These are phyloP conservation scores for Metschnikowia drakensbergensis DNA, from an alignment of 805 yeast species.

Conservation along the genomic window DNA sequence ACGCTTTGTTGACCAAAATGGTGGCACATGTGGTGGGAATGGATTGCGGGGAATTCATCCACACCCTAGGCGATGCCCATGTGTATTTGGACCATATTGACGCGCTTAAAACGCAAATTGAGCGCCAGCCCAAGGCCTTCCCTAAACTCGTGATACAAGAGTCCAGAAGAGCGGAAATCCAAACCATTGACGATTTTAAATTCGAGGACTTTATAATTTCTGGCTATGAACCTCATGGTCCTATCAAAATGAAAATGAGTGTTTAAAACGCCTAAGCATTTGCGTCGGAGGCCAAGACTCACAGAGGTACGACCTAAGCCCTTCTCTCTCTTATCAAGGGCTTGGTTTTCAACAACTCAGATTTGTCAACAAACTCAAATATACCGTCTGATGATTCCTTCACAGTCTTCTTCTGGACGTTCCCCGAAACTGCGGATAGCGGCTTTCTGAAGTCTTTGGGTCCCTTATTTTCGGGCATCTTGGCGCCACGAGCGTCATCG, in stretches of 20 bases:
- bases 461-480: background rate
- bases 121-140: constrained; percentile 71
- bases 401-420: background rate
- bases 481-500: background rate
- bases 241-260: constrained; percentile 95
- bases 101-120: constrained; percentile 76
- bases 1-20: constrained; percentile 89
- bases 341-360: constrained; percentile 10
- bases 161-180: constrained; percentile 43
- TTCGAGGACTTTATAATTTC: constrained; percentile 82
- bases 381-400: constrained; percentile 20
- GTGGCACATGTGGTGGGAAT: constrained; percentile 92
- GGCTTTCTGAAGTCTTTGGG: background rate
- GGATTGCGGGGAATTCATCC: constrained; percentile 94
- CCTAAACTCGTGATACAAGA: constrained; percentile 75
- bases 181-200: constrained; percentile 78
- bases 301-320: background rate
- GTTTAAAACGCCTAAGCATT: constrained; percentile 45
- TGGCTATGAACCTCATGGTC: constrained; percentile 76
- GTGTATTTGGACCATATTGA: constrained; percentile 92
- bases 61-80: constrained; percentile 96
- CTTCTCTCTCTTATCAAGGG: background rate
- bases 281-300: too few relatives aligned
- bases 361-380: constrained; percentile 37
- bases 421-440: constrained; percentile 1